phyloP scores from a whole-genome alignment of 108 stramenopile species.

The Nitzschia inconspicua region DNA sequence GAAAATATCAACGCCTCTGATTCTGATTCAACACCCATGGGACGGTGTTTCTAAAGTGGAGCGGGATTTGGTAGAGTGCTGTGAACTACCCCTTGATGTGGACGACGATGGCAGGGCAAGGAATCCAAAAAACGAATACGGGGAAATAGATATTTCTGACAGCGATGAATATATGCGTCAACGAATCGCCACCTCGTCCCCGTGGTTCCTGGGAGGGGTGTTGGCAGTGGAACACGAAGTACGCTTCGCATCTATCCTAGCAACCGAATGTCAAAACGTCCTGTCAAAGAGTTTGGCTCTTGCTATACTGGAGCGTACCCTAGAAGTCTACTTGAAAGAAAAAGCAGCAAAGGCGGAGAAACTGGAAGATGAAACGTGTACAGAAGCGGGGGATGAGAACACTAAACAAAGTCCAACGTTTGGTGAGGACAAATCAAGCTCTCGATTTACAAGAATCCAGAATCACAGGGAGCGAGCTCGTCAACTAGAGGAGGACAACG shows the following conservation, averaged over 20 bases:
- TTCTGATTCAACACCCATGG: too few relatives aligned
- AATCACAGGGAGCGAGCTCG: not conserved
- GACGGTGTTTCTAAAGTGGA: slow-evolving; percentile 28
- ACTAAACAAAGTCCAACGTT: not conserved
- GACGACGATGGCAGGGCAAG: slow-evolving; percentile 14
- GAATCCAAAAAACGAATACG: not conserved
- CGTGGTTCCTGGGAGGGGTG: slow-evolving; percentile 6
- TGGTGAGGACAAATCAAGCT: not conserved
- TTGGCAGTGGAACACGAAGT: slow-evolving; percentile 24
- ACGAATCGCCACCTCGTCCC: not conserved
- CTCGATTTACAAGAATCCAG: not conserved
- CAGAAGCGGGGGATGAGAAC: not conserved
- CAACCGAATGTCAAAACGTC: slow-evolving; percentile 36
- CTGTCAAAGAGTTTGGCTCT: slow-evolving; percentile 27
- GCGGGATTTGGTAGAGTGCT: slow-evolving; percentile 35
- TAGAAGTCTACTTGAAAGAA: slow-evolving; percentile 22
- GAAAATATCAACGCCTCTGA: not conserved
- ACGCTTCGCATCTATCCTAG: slow-evolving; percentile 38
- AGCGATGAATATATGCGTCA: not conserved
- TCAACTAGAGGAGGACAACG: slow-evolving; percentile 10
- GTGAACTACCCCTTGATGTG: slow-evolving; percentile 22
- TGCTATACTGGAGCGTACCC: slow-evolving; percentile 48
- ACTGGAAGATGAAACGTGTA: not conserved
- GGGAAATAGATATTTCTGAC: not conserved
- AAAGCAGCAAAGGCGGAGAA: not conserved